Evolutionary conservation across 1,139 yeast species (phyloP), one percentile per base, ranked within the genome.

Genomic region (Debaryomycetaceae sp.): DNA sequence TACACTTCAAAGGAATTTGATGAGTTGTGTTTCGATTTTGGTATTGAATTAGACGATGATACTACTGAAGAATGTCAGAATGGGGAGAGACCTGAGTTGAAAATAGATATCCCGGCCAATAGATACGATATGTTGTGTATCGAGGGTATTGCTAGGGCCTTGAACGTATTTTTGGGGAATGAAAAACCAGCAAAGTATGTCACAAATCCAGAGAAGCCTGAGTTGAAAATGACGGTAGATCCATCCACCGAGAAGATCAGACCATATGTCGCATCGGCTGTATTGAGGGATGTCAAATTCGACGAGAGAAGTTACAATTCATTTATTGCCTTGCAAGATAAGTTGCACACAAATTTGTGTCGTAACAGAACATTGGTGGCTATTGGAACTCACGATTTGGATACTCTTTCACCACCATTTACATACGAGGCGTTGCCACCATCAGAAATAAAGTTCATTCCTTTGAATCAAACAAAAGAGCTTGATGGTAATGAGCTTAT

Each of bases 331-430:
- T 74, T 94, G 53, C 99, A 94, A 69, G 99, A 94, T 65, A 94
- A 94, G 67, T 75, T 94, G 51, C 99, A 94, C 69, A 75, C 95
- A 46, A 94, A 94, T 65, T 73, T 94, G 59, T 92, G 98, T 67
- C 91, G 98, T 73, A 87, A 91, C 67, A 86, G 99, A 74, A 84
- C 96, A 33, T 78, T 94, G 55, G 98, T 92, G 40, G 98, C 98
- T 43, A 89, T 91, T 74, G 99, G 99, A 55, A 94, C 99, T 43
- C 99, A 94, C 61, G 98, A 94, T 67, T 72, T 85, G 47, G 96
- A 87, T 61, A 79, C 86, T 38, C 70, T 92, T 51, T 65, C 78
- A 35, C 88, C 92, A 18, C 96, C 96, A 41, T 87, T 89, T 70
- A 81, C 91, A 41, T 94, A 88, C 70, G 88, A 85, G 59, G 98